Conservation (phyloP, 306 rosid genomes). For the Mimosa bimucronata region DNA sequence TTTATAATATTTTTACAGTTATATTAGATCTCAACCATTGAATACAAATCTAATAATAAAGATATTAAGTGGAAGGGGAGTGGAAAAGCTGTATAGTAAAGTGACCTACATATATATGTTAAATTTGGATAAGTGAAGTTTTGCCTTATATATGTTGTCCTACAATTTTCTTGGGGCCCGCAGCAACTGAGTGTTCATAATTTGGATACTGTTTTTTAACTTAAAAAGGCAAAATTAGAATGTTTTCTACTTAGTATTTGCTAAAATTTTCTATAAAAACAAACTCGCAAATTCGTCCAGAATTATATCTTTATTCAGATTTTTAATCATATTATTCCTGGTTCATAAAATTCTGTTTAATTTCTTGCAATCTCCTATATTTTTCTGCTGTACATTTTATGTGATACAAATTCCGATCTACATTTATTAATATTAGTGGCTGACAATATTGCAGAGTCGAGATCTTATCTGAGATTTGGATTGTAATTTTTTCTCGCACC, state of each 20-base stretch:
- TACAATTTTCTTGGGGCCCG: too few species aligned
- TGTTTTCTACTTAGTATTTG: background rate
- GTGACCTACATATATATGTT: too few species aligned
- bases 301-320: background rate
- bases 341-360: background rate
- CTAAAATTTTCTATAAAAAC: background rate
- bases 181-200: too few species aligned
- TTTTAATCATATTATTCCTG: background rate
- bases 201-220: too few species aligned
- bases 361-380: background rate
- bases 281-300: background rate
- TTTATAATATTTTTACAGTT: too few species aligned
- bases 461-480: background rate
- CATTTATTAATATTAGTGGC: conserved; percentile 6
- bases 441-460: background rate
- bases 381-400: background rate
- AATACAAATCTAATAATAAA: too few species aligned
- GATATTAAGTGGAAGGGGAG: too few species aligned
- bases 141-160: too few species aligned
- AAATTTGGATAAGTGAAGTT: too few species aligned
- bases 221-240: too few species aligned
- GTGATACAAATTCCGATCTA: background rate
- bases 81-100: too few species aligned
- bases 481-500: background rate
- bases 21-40: too few species aligned